Evolutionary conservation across 192 early-diverging fungal genomes (phyloP), one percentile per base, ranked within the genome.

Genomic region (Gaertneriomyces sp.): DNA sequence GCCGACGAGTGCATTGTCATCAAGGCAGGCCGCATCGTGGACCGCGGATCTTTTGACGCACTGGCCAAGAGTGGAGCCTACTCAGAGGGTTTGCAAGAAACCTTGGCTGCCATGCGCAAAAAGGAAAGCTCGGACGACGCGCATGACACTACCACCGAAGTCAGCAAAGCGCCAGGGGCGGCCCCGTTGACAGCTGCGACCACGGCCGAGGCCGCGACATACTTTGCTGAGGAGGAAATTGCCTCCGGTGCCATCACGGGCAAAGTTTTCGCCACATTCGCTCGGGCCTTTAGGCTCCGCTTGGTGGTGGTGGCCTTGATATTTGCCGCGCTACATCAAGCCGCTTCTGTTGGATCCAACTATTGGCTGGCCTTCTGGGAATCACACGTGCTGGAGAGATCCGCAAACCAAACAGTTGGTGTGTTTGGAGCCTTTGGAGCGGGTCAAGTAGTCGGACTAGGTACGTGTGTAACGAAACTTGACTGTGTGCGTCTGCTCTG

Each of bases 181-280:
- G 42, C 19, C 1, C 16, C 45, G 11, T 46, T 20, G 6, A 49
- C 38, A 4, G 50, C 33, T 17, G 41, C 11, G 2, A 10, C 14
- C 9, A n/a, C 19, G n/a, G 46, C 61, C 1, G 25, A 17, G n/a
- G 33, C 46, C 20, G 53, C 25, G 10, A 58, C 45, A 38, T 58
- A 81, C 7, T 76, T 84, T 41, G 66, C 74, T 42, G 71, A 20
- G 3, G 82, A 84, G 55, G 75, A 50, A 38, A 52, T 33, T 7
- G 62, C 63, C 5, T 75, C 61, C 9, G 84, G 84, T 43, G 69
- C 80, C 11, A 75, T 85, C 25, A 42, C 64, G 38, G 53, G 54
- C 4, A 47, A 16, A 11, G 68, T 74, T 4, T 86, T 83, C 47
- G 55, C 14, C 6, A 33, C 25, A 33, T 33, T 33, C 2, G 25